Evolutionary conservation across 225 moss, liverwort and hornwort genomes (phyloP), one percentile per base, ranked within the genome.

Genomic region (Straminergon stramineum): DNA sequence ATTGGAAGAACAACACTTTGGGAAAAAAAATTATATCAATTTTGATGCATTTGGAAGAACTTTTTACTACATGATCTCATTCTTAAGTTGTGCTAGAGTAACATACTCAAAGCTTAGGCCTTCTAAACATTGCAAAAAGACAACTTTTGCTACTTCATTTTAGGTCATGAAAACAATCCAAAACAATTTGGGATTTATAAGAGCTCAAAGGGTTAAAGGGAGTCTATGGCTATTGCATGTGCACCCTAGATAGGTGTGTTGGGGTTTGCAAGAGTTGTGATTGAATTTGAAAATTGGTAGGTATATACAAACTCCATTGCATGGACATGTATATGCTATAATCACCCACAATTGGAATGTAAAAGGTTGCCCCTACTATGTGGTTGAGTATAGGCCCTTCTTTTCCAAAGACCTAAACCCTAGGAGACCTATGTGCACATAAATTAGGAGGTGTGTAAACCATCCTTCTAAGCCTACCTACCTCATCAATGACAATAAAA

Each of bases 271-370:
- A 23, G 8, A 77, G 4, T 35, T 51, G 5, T 53, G 2, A 53
- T 35, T 77, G 77, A 77, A 10, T 15, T 2, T 77, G 14, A 4
- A 53, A 53, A 75, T 31, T 31, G 31, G 48, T 48, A 48, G 31
- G 19, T 4, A 75, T 48, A 27, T 18, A 75, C 51, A 48, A 6
- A 6, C 2, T 48, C 51, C 7, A 31, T 19, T 12, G 4, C 28
- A 75, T 75, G 1, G 35, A 5, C 7, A 3, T 32, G 52, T 35
- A 53, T 53, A 78, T 53, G 6, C 3, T 22, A 4, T 12, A 6
- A 0, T 4, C 1, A 1, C 2, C 1, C 0, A 0, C 4, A 75
- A 7, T 19, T 19, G 4, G 0, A 32, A 2, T 51, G 12, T 20
- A 32, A 43, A 51, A 51, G 19, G 10, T 32, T 19, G 19, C 4